Conservation (phyloP, 768 basidiomycete genomes). For the Leccinum variicolor region DNA sequence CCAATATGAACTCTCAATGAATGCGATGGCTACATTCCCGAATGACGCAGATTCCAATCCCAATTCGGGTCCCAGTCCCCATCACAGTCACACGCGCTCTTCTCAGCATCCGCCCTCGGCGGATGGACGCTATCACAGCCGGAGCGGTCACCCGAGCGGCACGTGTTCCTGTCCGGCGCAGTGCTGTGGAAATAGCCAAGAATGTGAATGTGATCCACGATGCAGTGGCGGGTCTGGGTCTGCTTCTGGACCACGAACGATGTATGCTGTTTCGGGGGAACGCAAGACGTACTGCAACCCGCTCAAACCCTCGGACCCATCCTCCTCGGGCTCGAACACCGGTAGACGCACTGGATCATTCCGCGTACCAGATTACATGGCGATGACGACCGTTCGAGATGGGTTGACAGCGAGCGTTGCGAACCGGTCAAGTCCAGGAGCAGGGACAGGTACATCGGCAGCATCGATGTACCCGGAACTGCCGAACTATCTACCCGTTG, state of each 20-base stretch:
- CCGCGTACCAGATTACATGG: slow-evolving; percentile 32
- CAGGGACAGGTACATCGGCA: slow-evolving; percentile 5
- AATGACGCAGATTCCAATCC: slow-evolving; percentile 9
- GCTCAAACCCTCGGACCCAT: slow-evolving; percentile 10
- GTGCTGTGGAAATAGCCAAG: slow-evolving; percentile 30
- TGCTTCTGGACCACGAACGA: slow-evolving; percentile 12
- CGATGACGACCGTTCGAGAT: slow-evolving; percentile 30
- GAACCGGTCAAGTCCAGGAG: slow-evolving; percentile 16
- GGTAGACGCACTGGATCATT: slow-evolving; percentile 17
- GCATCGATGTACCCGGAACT: slow-evolving; percentile 22
- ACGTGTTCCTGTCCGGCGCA: slow-evolving; percentile 33
- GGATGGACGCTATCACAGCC: slow-evolving; percentile 31
- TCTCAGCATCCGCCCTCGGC: slow-evolving; percentile 17
- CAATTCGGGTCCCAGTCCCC: slow-evolving; percentile 1
- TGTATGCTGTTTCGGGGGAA: slow-evolving; percentile 35
- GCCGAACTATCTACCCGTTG: slow-evolving; percentile 18
- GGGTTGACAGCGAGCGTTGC: slow-evolving; percentile 23
- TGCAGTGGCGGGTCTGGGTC: slow-evolving; percentile 17
- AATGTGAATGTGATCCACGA: slow-evolving; percentile 28
- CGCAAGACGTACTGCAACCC: slow-evolving; percentile 19
- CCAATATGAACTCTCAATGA: slow-evolving; percentile 27
- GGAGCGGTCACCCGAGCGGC: slow-evolving; percentile 32
- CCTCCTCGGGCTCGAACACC: slow-evolving; percentile 2
- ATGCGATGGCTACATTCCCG: slow-evolving; percentile 13
- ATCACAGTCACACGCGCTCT: slow-evolving; percentile 4